Conservation (phyloP, 768 basidiomycete species). For the Hericium rajendrae region DNA sequence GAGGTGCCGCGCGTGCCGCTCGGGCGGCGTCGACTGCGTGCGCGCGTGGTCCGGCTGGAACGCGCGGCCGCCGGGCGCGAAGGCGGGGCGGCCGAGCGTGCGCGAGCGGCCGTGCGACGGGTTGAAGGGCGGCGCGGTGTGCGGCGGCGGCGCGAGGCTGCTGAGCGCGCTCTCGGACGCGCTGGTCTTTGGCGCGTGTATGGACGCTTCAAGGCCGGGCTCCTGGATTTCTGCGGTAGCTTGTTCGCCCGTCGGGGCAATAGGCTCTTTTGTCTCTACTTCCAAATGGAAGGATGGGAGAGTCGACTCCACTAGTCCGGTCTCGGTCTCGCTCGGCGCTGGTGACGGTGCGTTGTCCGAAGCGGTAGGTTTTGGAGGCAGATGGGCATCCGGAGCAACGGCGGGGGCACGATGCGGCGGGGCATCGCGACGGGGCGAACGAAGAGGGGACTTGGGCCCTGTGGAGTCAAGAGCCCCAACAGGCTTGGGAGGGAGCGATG, state of each 20-base stretch:
- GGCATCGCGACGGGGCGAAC: background rate
- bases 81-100: constrained; percentile 39
- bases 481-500: constrained; percentile 41
- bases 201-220: constrained; percentile 40
- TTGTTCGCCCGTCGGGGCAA: background rate
- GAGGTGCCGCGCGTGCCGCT: constrained; percentile 34
- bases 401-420: constrained; percentile 2
- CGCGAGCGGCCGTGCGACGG: constrained; percentile 45
- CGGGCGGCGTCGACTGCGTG: constrained; percentile 58
- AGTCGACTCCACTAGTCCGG: background rate
- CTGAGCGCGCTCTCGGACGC: constrained; percentile 30
- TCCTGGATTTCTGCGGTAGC: background rate
- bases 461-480: constrained; percentile 14
- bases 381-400: constrained; percentile 3
- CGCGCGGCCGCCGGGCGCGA: constrained; percentile 14
- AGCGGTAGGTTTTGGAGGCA: background rate
- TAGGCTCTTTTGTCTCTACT: background rate
- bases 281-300: background rate
- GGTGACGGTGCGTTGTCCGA: background rate
- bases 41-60: constrained; percentile 37
- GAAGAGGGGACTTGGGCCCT: background rate
- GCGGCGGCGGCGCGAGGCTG: constrained; percentile 21
- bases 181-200: constrained; percentile 39
- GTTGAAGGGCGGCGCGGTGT: constrained; percentile 21
- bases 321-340: background rate